These are phyloP conservation scores for Termitomyces sp. DNA, from an alignment of 768 basidiomycete genomes.

Conservation along the genomic window DNA sequence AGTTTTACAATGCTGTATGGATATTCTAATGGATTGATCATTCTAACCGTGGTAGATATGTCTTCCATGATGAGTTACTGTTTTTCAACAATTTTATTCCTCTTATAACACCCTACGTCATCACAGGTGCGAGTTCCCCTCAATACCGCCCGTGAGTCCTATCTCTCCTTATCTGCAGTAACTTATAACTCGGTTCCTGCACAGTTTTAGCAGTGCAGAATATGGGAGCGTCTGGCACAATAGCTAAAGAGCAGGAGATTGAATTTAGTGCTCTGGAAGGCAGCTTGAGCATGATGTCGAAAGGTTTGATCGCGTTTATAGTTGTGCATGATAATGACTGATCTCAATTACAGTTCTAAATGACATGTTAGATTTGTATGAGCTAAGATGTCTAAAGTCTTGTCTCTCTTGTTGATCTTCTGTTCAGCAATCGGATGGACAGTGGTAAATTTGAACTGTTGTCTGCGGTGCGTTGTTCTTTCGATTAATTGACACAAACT, in stretches of 20 bases:
- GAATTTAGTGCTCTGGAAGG: constrained; percentile 87
- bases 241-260: constrained; percentile 74
- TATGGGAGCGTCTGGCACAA: constrained; percentile 74
- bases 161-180: neutral
- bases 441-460: constrained; percentile 79
- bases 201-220: constrained; percentile 86
- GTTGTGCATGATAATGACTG: constrained; percentile 1
- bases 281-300: constrained; percentile 85
- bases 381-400: constrained; percentile 6
- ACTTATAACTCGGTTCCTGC: neutral
- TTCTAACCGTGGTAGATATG: constrained; percentile 43
- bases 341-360: constrained; percentile 51
- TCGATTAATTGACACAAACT: constrained; percentile 6
- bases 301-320: constrained; percentile 44
- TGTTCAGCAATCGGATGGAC: constrained; percentile 75
- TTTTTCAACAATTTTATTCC: constrained; percentile 7
- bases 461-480: constrained; percentile 35
- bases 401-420: constrained; percentile 4
- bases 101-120: constrained; percentile 14
- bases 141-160: constrained; percentile 62
- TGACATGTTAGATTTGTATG: constrained; percentile 79
- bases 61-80: constrained; percentile 69
- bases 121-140: constrained; percentile 77
- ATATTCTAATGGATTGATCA: neutral
- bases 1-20: constrained; percentile 22